Base-by-base conservation (phyloP, 1,284 basidiomycete species). In the Melanopsichium pennsylvanicum region DNA sequence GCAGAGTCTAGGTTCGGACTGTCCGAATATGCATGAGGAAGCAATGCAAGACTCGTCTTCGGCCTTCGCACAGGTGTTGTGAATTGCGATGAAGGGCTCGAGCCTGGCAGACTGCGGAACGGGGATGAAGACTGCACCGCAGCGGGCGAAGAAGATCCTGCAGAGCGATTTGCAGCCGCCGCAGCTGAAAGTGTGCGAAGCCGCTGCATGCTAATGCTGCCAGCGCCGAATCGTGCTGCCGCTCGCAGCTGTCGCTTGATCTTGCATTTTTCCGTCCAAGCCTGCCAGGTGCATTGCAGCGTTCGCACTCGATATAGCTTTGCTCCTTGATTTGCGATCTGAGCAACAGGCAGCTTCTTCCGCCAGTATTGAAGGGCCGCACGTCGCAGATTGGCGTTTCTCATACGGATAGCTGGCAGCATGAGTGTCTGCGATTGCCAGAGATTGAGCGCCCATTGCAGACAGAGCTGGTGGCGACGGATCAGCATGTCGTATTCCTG, bases 401-500 rank as follows among this genome's bases (percentile, higher is more conserved):
- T 54, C 57, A 73, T 45, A 9, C 56, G 49, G 13, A 75, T 49
- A 2, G 70, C 72, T 0, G 72, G 70, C 2, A 75, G 43, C 21
- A 49, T 15, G 0, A 22, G 36, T 12, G 72, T 73, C 12, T 41
- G 34, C 1, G 48, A 41, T 32, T 64, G 41, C 72, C 72, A 75
- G 2, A n/a, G 16, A 1, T 51, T 27, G 5, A 75, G 16, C 1
- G 33, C 42, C 45, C 47, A 44, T 6, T 10, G 44, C 34, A 67
- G n/a, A 1, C 40, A 52, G 2, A 58, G 42, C 23, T 59, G 47
- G 18, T 75, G 71, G 16, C 71, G 40, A 26, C 42, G 50, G n/a
- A 70, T 27, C 32, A 71, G 41, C 48, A 70, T 61, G 16, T 52
- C 46, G 36, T 67, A 72, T 56, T 75, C 72, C 7, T 60, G 29